Percentiles rank a stretch among this genome's conserved stretches.
Conservation (phyloP, 352 stramenopile genomes). For the Peronospora farinosa region DNA sequence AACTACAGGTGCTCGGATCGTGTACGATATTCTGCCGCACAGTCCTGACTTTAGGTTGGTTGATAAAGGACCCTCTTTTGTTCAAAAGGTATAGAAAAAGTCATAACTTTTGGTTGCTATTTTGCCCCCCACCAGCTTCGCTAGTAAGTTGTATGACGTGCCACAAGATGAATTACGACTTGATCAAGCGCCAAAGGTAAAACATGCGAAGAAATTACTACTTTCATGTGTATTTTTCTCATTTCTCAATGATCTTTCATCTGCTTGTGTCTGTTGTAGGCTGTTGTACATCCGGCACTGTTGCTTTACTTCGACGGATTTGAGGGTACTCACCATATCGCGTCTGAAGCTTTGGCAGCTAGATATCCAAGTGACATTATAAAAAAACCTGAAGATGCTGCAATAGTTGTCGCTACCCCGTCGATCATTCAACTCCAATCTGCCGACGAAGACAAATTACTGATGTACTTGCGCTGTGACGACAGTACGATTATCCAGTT, state of each 20-base stretch:
- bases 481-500: slow-evolving; percentile 72
- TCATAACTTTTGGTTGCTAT: background rate
- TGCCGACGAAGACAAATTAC: slow-evolving; percentile 54
- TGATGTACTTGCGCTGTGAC: slow-evolving; percentile 58
- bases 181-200: slow-evolving; percentile 39
- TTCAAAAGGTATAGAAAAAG: background rate
- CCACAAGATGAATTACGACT: slow-evolving; percentile 48
- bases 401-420: slow-evolving; percentile 21
- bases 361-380: slow-evolving; percentile 53
- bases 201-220: background rate
- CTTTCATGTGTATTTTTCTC: background rate
- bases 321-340: slow-evolving; percentile 45
- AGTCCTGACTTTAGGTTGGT: slow-evolving; percentile 41
- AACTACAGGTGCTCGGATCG: slow-evolving; percentile 35
- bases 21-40: slow-evolving; percentile 68
- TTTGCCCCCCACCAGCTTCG: slow-evolving; percentile 29
- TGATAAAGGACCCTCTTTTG: background rate
- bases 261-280: slow-evolving; percentile 20
- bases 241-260: background rate
- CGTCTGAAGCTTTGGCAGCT: slow-evolving; percentile 50
- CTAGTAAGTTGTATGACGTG: slow-evolving; percentile 47
- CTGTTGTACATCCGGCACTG: slow-evolving; percentile 52
- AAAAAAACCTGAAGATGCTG: slow-evolving; percentile 2
- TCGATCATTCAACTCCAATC: slow-evolving; percentile 74
- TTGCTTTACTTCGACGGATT: slow-evolving; percentile 81